phyloP scores from a whole-genome alignment of 2,329 filamentous ascomycete species.

The Byssothecium circinans region DNA sequence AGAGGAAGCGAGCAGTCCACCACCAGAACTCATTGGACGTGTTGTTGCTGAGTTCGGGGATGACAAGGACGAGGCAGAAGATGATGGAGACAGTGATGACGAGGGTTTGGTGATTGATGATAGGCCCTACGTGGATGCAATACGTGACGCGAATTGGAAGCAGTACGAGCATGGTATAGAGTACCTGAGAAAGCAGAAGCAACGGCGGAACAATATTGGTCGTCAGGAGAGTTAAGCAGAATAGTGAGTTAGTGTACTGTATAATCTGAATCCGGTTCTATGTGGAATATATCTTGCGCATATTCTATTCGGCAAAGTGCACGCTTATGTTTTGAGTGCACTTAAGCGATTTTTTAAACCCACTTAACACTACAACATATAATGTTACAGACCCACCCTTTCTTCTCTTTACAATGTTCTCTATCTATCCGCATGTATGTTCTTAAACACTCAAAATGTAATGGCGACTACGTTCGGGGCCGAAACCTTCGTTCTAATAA shows the following conservation, averaged over 20 bases:
- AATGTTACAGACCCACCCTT: too few species aligned
- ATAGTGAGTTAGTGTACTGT: neutral
- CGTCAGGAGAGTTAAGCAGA: neutral
- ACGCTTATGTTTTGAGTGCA: too few species aligned
- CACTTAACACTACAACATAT: too few species aligned
- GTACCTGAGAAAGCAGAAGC: neutral
- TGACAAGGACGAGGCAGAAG: neutral
- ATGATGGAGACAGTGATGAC: neutral
- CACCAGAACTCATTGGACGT: slow-evolving; percentile 4
- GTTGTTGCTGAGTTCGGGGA: neutral
- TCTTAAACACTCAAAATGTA: too few species aligned
- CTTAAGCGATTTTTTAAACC: too few species aligned
- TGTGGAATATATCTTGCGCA: too few species aligned
- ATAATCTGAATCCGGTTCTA: too few species aligned
- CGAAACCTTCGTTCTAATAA: too few species aligned
- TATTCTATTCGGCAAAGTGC: too few species aligned
- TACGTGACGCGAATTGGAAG: slow-evolving; percentile 7
- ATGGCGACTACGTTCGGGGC: too few species aligned
- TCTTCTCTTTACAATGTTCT: too few species aligned
- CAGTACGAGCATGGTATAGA: slow-evolving; percentile 6
- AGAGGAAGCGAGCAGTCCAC: neutral
- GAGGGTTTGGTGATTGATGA: slow-evolving; percentile 9
- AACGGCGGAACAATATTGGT: neutral
- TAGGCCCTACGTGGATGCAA: slow-evolving; percentile 7
- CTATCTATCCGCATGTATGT: too few species aligned